These are phyloP conservation scores for Tripidium arundinaceum DNA, from an alignment of 202 grass and related monocot species.

Conservation along the genomic window DNA sequence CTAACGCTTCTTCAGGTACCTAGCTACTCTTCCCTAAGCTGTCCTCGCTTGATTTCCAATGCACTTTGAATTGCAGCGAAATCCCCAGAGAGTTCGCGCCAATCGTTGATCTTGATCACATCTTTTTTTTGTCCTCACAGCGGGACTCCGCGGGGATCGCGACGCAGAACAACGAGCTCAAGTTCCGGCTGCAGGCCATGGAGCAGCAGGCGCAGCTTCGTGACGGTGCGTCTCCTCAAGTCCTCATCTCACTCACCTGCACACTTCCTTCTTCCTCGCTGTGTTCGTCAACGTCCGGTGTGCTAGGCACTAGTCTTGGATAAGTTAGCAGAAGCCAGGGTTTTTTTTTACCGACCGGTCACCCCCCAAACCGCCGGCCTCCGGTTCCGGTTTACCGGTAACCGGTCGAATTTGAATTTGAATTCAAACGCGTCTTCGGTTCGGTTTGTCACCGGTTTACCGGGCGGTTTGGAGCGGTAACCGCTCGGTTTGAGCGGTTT, in stretches of 20 bases:
- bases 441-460: no score
- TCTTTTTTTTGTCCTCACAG: conserved; percentile 5
- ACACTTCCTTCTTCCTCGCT: neutral
- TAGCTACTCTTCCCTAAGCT: neutral
- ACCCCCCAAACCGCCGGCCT: no score
- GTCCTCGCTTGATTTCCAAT: neutral
- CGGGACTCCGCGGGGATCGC: conserved; percentile 60
- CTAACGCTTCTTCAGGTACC: conserved; percentile 68
- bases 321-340: conserved; percentile 13
- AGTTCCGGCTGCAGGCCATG: conserved; percentile 90
- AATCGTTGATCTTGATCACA: no score
- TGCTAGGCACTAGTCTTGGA: conserved; percentile 43
- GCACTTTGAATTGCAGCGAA: neutral
- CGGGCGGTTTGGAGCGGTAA: no score
- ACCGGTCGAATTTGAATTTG: no score
- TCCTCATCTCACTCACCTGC: neutral
- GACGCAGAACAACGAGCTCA: conserved; percentile 87
- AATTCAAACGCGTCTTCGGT: no score
- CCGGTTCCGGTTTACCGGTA: no score
- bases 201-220: conserved; percentile 90
- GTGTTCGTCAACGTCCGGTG: conserved; percentile 30
- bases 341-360: no score
- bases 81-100: no score
- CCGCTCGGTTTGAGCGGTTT: no score
- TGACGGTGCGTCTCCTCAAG: conserved; percentile 54